A percentile compares a stretch with the other conserved stretches of the same genome.
Evolutionary conservation across 106 monocot genomes (phyloP).

Genomic region (Allium fistulosum): DNA sequence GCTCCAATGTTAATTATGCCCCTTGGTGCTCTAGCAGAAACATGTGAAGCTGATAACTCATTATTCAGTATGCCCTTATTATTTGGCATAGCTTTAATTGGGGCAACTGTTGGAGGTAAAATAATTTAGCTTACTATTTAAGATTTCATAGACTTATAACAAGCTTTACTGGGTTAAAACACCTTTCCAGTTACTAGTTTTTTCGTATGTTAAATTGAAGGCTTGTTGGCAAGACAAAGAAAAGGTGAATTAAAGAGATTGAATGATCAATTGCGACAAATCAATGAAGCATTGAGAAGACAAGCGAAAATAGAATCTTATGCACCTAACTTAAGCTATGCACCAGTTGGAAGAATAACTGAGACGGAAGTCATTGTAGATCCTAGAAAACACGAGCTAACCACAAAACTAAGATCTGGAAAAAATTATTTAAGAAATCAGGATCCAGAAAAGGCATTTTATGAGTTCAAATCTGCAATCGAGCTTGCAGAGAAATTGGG

Average conservation of each 20-base stretch:
- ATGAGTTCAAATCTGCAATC: constrained; percentile 59
- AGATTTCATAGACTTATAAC: background rate
- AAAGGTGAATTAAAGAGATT: constrained; percentile 61
- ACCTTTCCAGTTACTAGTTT: background rate
- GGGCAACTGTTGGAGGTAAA: constrained; percentile 83
- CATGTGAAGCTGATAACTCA: constrained; percentile 42
- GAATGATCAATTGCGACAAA: constrained; percentile 84
- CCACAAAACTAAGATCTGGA: constrained; percentile 50
- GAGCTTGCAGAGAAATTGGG: constrained; percentile 52
- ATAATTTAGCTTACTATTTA: background rate
- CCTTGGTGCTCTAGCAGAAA: constrained; percentile 49
- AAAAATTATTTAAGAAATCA: constrained; percentile 76
- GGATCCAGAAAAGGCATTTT: constrained; percentile 56
- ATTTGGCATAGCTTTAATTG: constrained; percentile 63
- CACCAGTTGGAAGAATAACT: constrained; percentile 39
- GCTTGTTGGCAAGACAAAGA: constrained; percentile 73
- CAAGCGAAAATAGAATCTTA: constrained; percentile 93
- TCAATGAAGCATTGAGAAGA: constrained; percentile 79
- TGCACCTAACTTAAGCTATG: constrained; percentile 77
- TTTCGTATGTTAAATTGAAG: constrained; percentile 23
- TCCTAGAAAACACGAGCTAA: constrained; percentile 60
- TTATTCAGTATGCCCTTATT: constrained; percentile 65
- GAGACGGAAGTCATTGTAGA: constrained; percentile 70
- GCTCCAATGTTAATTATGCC: constrained; percentile 41
- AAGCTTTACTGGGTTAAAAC: background rate